These are phyloP conservation scores for Avena eriantha DNA, from an alignment of 176 grass and related monocot species.

Conservation along the genomic window DNA sequence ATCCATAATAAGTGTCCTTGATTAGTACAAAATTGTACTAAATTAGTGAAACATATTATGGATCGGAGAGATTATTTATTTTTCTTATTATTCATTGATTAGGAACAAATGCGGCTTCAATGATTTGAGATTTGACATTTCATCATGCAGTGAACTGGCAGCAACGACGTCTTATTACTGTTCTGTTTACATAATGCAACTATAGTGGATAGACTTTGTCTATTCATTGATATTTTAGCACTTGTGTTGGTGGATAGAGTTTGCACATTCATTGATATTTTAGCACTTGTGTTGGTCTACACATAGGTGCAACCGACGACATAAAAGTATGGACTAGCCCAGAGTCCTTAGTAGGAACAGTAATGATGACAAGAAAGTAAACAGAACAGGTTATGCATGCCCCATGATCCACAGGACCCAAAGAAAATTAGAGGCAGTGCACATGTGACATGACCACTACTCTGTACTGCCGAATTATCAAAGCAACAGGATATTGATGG, in stretches of 20 bases:
- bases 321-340: not conserved
- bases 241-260: slow-evolving; percentile 8
- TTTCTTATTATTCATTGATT: too few species aligned
- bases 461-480: slow-evolving; percentile 19
- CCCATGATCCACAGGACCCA: not conserved
- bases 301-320: not conserved
- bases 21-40: too few species aligned
- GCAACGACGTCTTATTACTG: not conserved
- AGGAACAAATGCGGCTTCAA: not conserved
- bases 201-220: not conserved
- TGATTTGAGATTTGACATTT: slow-evolving; percentile 20
- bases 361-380: slow-evolving; percentile 19
- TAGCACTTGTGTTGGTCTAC: slow-evolving; percentile 8
- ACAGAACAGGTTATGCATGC: not conserved
- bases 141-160: not conserved
- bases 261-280: slow-evolving; percentile 10
- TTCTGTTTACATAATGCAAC: not conserved
- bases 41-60: not conserved
- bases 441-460: slow-evolving; percentile 17
- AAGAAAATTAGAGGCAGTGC: slow-evolving; percentile 26
- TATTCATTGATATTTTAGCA: slow-evolving; percentile 12
- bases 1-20: too few species aligned
- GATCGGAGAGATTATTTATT: too few species aligned
- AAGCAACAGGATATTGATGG: slow-evolving; percentile 10
- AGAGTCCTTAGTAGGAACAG: slow-evolving; percentile 2